phyloP scores from a whole-genome alignment of 805 yeast species.

The Myxozyma mucilagina region DNA sequence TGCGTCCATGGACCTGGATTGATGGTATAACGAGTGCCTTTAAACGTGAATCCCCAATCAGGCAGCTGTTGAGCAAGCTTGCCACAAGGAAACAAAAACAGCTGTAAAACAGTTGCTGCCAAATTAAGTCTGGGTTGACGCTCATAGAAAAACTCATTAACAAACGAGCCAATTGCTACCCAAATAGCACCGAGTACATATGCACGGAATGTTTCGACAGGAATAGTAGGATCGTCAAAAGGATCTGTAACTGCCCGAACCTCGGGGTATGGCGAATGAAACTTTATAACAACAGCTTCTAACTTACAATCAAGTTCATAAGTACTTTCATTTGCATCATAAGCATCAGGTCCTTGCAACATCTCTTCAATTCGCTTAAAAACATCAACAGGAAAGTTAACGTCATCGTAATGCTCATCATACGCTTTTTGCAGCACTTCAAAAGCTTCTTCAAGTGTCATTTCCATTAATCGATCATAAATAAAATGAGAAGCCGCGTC shows the following conservation, averaged over 20 bases:
- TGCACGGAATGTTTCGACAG: constrained; percentile 54
- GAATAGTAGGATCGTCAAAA: constrained; percentile 50
- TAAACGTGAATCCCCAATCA: constrained; percentile 29
- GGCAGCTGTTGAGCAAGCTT: constrained; percentile 34
- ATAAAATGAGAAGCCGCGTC: constrained; percentile 14
- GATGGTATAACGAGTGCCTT: constrained; percentile 45
- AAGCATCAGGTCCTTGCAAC: constrained; percentile 16
- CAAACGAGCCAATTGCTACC: constrained; percentile 57
- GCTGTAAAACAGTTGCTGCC: constrained; percentile 63
- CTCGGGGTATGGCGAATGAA: constrained; percentile 60
- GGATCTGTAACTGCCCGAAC: constrained; percentile 59
- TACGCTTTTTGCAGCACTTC: constrained; percentile 45
- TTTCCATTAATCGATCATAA: constrained; percentile 12
- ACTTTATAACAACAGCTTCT: constrained; percentile 47
- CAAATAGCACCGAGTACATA: constrained; percentile 54
- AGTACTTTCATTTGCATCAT: constrained; percentile 5
- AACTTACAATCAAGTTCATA: constrained; percentile 41
- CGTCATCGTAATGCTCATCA: constrained; percentile 50
- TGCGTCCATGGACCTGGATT: constrained; percentile 62
- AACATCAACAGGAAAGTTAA: constrained; percentile 45
- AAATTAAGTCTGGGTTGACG: constrained; percentile 59
- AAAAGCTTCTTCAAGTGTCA: constrained; percentile 42
- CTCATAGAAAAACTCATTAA: constrained; percentile 60
- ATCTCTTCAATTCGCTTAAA: constrained; percentile 13
- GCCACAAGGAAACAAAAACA: constrained; percentile 64